Conservation (phyloP, 345 rosid genomes). For the Odontarrhena argentea region DNA sequence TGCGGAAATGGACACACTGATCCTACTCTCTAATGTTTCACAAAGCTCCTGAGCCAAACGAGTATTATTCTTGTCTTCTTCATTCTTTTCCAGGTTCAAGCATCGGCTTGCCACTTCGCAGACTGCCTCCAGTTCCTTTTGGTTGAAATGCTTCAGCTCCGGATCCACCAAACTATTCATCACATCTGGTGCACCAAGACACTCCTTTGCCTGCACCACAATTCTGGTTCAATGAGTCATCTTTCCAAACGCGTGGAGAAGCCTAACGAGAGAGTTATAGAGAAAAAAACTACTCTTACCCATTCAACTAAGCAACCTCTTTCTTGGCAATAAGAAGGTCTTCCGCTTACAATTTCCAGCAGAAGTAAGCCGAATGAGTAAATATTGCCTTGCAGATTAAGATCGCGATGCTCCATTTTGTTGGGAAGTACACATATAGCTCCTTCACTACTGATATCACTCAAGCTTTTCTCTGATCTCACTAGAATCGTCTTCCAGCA, state of each 20-base stretch:
- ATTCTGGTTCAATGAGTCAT: background rate
- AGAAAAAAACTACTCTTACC: conserved; percentile 53
- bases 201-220: conserved; percentile 74
- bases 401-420: conserved; percentile 64
- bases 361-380: conserved; percentile 84
- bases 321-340: conserved; percentile 81
- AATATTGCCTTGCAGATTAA: conserved; percentile 77
- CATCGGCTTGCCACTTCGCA: conserved; percentile 79
- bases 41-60: conserved; percentile 51
- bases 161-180: conserved; percentile 85
- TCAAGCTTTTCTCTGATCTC: conserved; percentile 79
- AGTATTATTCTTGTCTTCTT: conserved; percentile 29
- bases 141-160: conserved; percentile 67
- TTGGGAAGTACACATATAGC: conserved; percentile 76
- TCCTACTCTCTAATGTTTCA: conserved; percentile 61
- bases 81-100: conserved; percentile 51
- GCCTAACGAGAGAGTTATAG: background rate
- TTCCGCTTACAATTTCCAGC: conserved; percentile 85
- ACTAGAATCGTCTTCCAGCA: conserved; percentile 85
- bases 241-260: background rate
- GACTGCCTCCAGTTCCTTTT: conserved; percentile 70
- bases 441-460: conserved; percentile 65
- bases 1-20: conserved; percentile 67
- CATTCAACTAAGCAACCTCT: conserved; percentile 79
- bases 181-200: conserved; percentile 59